Evolutionary conservation across 257 asterid species (phyloP).

Genomic region (Salvia splendens): DNA sequence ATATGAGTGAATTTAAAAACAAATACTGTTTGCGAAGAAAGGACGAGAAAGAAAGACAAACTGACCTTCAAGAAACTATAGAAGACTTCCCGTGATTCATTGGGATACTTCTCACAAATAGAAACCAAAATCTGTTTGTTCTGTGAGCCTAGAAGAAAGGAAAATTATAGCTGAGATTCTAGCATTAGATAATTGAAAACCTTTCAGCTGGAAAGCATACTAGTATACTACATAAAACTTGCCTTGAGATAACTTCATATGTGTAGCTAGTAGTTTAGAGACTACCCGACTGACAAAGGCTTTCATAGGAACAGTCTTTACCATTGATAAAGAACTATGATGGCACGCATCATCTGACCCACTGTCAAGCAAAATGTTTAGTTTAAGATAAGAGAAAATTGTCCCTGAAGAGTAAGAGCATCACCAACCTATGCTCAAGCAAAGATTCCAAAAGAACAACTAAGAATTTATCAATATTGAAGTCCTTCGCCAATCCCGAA

Average conservation of each 20-base stretch:
- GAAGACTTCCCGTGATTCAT: conserved; percentile 65
- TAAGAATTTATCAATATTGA: conserved; percentile 74
- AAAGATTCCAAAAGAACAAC: conserved; percentile 71
- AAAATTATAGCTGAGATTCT: conserved; percentile 21
- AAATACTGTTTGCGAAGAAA: conserved; percentile 17
- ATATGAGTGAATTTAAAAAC: conserved; percentile 12
- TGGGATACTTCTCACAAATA: conserved; percentile 66
- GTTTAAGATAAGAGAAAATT: conserved; percentile 22
- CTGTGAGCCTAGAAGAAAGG: conserved; percentile 47
- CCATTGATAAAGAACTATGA: conserved; percentile 45
- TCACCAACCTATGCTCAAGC: conserved; percentile 70
- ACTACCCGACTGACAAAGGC: conserved; percentile 48
- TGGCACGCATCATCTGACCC: conserved; percentile 54
- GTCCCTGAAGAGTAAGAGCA: conserved; percentile 12
- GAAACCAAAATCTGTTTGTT: conserved; percentile 57
- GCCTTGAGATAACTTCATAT: conserved; percentile 44
- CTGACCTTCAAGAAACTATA: conserved; percentile 63
- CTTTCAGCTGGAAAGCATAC: conserved; percentile 18
- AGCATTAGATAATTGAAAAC: background rate
- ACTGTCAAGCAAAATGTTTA: conserved; percentile 48
- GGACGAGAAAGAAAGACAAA: conserved; percentile 7
- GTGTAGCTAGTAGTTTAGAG: conserved; percentile 52
- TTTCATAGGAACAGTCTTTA: conserved; percentile 65
- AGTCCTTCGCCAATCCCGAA: conserved; percentile 60
- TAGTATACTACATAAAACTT: conserved; percentile 35